Conservation (phyloP, 2,329 filamentous ascomycete species). For the Xylariaceae sp. region DNA sequence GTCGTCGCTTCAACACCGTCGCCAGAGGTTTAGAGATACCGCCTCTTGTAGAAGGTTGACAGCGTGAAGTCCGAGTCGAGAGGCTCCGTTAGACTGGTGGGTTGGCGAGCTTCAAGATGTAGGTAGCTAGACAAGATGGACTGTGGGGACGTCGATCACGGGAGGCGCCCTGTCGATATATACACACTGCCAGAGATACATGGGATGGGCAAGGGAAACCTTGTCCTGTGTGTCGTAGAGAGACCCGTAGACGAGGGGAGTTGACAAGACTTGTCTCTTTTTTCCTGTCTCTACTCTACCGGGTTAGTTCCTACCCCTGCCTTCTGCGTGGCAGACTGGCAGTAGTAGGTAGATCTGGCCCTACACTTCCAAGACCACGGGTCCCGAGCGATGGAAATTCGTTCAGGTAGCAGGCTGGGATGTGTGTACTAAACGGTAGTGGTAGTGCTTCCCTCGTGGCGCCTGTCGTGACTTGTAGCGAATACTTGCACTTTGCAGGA, state of each 20-base stretch:
- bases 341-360: background rate
- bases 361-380: background rate
- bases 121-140: conserved; percentile 15
- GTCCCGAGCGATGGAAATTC: background rate
- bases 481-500: conserved; percentile 20
- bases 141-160: conserved; percentile 36
- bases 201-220: conserved; percentile 23
- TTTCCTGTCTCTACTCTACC: background rate
- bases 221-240: conserved; percentile 21
- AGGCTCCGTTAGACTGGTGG: conserved; percentile 7
- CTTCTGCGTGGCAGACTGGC: no score
- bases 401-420: background rate
- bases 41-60: conserved; percentile 4
- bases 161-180: conserved; percentile 34
- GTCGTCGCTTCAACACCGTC: background rate
- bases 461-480: conserved; percentile 20
- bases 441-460: conserved; percentile 10
- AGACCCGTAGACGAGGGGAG: background rate
- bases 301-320: background rate
- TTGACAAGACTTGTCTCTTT: background rate
- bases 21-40: conserved; percentile 5
- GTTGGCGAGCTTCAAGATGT: conserved; percentile 25
- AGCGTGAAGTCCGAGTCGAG: background rate
- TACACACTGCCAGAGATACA: conserved; percentile 29
- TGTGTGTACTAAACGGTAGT: no score